Conservation (phyloP, 2,329 filamentous ascomycete genomes). For the Hypoxylon sp. region DNA sequence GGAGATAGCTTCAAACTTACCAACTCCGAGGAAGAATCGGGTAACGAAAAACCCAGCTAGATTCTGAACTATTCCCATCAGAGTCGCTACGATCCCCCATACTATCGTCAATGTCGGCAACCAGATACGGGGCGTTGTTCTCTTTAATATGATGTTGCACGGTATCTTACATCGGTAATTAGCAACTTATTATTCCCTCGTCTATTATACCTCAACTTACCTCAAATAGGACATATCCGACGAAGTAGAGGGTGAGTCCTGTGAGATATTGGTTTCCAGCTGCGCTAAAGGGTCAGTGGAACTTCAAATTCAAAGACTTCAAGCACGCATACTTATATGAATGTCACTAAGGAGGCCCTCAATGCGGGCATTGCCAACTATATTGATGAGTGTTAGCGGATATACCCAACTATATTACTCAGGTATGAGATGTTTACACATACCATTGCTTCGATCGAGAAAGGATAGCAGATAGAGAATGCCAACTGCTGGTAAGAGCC, state of each 20-base stretch:
- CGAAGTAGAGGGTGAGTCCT: slow-evolving; percentile 74
- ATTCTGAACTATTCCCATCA: slow-evolving; percentile 63
- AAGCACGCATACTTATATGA: slow-evolving; percentile 60
- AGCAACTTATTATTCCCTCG: no score
- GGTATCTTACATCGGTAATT: slow-evolving; percentile 59
- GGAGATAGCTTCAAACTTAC: slow-evolving; percentile 19
- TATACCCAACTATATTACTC: slow-evolving; percentile 46
- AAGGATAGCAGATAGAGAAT: slow-evolving; percentile 68
- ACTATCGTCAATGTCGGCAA: slow-evolving; percentile 67
- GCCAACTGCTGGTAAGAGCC: slow-evolving; percentile 65
- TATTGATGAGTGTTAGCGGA: slow-evolving; percentile 3
- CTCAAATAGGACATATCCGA: slow-evolving; percentile 69
- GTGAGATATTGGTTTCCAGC: slow-evolving; percentile 73
- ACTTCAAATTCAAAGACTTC: background rate
- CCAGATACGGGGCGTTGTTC: slow-evolving; percentile 68
- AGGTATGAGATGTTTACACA: slow-evolving; percentile 44
- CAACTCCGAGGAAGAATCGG: slow-evolving; percentile 66
- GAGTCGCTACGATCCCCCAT: slow-evolving; percentile 67
- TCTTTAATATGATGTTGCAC: slow-evolving; percentile 72
- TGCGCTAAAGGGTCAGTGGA: slow-evolving; percentile 37
- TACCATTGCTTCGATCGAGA: slow-evolving; percentile 69
- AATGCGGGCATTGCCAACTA: slow-evolving; percentile 69
- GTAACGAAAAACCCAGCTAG: slow-evolving; percentile 64
- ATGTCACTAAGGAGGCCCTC: slow-evolving; percentile 66
- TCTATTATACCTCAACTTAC: no score